phyloP scores from a whole-genome alignment of 805 yeast species.

The Blastobotrys mokoenaii region DNA sequence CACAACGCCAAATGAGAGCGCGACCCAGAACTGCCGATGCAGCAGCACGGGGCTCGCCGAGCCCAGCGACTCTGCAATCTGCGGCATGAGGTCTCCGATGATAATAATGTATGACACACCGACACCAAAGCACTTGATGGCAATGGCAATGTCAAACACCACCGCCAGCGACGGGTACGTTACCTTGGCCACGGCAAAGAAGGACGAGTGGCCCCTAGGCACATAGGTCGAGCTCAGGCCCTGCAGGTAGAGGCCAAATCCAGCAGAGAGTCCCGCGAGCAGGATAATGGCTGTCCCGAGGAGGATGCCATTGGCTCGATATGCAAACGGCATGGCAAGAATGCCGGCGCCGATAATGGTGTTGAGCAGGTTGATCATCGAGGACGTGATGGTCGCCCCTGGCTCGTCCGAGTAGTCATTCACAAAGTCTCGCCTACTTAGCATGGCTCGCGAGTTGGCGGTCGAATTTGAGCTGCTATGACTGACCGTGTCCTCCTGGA shows the following conservation, averaged over 20 bases:
- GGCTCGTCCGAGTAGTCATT: neutral
- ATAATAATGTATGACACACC: slow-evolving; percentile 67
- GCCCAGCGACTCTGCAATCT: slow-evolving; percentile 26
- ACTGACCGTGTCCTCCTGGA: too few species aligned
- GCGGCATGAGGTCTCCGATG: slow-evolving; percentile 70
- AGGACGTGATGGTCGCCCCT: slow-evolving; percentile 37
- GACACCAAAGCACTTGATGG: slow-evolving; percentile 73
- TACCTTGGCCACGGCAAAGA: slow-evolving; percentile 55
- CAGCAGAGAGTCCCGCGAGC: slow-evolving; percentile 57
- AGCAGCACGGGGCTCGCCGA: slow-evolving; percentile 11
- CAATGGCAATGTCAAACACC: slow-evolving; percentile 64
- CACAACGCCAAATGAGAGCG: slow-evolving; percentile 31
- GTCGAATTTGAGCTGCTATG: neutral
- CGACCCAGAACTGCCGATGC: slow-evolving; percentile 40
- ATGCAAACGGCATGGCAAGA: slow-evolving; percentile 67
- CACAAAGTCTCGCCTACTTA: too few species aligned
- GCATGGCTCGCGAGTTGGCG: too few species aligned
- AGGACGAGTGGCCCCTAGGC: slow-evolving; percentile 55
- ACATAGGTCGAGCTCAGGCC: slow-evolving; percentile 48
- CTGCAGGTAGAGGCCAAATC: slow-evolving; percentile 56
- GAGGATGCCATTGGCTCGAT: slow-evolving; percentile 52
- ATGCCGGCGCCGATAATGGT: slow-evolving; percentile 76
- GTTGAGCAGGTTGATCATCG: slow-evolving; percentile 56
- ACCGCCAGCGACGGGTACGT: slow-evolving; percentile 65
- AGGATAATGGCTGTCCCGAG: slow-evolving; percentile 48